Evolutionary conservation across 176 grass and related monocot genomes (phyloP).

Genomic region (Musa troglodytarum): DNA sequence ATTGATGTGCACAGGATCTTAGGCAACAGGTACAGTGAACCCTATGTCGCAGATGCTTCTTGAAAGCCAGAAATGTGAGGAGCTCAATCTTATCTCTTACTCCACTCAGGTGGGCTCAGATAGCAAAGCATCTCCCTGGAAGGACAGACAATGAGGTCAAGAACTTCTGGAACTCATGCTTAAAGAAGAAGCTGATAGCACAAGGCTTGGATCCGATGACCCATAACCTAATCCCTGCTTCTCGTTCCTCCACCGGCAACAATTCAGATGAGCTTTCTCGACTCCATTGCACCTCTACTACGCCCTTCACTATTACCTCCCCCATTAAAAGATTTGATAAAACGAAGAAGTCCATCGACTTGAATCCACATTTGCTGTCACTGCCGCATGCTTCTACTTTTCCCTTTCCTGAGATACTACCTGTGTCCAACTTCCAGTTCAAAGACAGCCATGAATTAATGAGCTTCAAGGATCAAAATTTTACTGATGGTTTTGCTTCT

Average conservation of each 20-base stretch:
- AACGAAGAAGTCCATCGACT: conserved; percentile 16
- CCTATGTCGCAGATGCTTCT: too few relatives aligned
- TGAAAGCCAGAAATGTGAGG: too few relatives aligned
- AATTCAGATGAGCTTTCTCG: conserved; percentile 11
- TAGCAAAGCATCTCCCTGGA: conserved; percentile 89
- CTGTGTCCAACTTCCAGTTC: conserved; percentile 43
- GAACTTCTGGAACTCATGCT: conserved; percentile 99
- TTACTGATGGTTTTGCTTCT: conserved; percentile 44
- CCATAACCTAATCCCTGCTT: conserved; percentile 82
- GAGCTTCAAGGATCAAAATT: conserved; percentile 60
- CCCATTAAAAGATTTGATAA: conserved; percentile 43
- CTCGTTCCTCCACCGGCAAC: conserved; percentile 30
- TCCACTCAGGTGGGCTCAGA: conserved; percentile 74
- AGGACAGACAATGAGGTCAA: conserved; percentile 99
- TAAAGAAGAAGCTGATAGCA: conserved; percentile 99
- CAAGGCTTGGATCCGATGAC: conserved; percentile 95
- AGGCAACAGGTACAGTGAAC: conserved; percentile 53
- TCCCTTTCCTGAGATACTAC: conserved; percentile 24
- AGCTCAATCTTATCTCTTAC: background rate
- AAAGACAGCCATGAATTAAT: conserved; percentile 48
- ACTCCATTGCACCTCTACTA: conserved; percentile 11
- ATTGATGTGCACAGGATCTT: conserved; percentile 96
- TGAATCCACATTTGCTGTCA: conserved; percentile 28
- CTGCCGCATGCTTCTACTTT: conserved; percentile 16
- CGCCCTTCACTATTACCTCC: conserved; percentile 91